phyloP scores from a whole-genome alignment of 2,329 filamentous ascomycete species.

The Aureobasidium zeae region DNA sequence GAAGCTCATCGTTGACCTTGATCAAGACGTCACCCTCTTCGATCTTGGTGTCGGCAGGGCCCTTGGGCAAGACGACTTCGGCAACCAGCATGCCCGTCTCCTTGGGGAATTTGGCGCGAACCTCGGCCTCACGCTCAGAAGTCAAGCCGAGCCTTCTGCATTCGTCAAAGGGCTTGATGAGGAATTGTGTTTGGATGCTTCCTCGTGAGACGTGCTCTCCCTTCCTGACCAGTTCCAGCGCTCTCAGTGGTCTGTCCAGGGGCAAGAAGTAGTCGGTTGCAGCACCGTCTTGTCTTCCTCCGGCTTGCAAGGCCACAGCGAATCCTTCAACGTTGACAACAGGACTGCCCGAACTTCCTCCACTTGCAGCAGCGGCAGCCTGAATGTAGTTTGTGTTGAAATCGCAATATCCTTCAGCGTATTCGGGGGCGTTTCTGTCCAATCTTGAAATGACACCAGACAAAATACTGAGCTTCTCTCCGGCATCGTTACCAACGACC shows the following conservation, averaged over 20 bases:
- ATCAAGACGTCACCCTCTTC: conserved; percentile 91
- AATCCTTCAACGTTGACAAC: conserved; percentile 92
- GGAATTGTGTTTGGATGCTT: conserved; percentile 96
- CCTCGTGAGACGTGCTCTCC: conserved; percentile 71
- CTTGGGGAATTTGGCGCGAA: conserved; percentile 74
- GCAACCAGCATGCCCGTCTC: conserved; percentile 96
- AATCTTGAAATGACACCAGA: conserved; percentile 95
- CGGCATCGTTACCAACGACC: conserved; percentile 96
- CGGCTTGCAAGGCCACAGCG: conserved; percentile 87
- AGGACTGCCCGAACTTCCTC: conserved; percentile 94
- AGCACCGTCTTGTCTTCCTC: conserved; percentile 85
- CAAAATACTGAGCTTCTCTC: conserved; percentile 94
- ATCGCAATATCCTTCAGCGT: conserved; percentile 95
- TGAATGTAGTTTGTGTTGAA: conserved; percentile 98
- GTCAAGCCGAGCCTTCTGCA: conserved; percentile 81
- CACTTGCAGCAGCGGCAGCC: conserved; percentile 90
- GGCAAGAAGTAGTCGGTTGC: conserved; percentile 97
- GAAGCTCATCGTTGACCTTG: conserved; percentile 84
- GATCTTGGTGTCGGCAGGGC: conserved; percentile 76
- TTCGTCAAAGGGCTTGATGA: conserved; percentile 95
- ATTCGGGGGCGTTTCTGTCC: conserved; percentile 93
- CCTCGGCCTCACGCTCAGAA: conserved; percentile 74
- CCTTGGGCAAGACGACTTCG: conserved; percentile 86
- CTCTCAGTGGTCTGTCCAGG: conserved; percentile 78
- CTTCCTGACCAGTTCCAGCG: conserved; percentile 74